A percentile compares a stretch with the other conserved stretches of the same genome.
These are phyloP conservation scores for Cyberlindnera mississippiensis DNA, from an alignment of 805 yeast genomes.

Conservation along the genomic window DNA sequence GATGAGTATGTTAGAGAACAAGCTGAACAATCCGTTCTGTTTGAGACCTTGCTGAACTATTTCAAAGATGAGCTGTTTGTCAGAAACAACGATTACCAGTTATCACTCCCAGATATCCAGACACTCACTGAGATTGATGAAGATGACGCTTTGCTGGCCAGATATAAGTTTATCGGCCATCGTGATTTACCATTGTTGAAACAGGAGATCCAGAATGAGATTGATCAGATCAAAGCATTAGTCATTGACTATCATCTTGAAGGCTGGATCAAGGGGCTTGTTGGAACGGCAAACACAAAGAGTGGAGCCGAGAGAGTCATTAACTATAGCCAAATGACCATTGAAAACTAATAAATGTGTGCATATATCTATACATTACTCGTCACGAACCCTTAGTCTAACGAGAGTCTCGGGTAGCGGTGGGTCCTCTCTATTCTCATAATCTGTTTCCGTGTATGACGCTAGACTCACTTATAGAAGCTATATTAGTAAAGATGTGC, in stretches of 20 bases:
- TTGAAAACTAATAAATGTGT: conserved; percentile 22
- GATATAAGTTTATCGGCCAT: conserved; percentile 24
- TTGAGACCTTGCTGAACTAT: conserved; percentile 37
- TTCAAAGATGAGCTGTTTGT: conserved; percentile 33
- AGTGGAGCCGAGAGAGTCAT: conserved; percentile 33
- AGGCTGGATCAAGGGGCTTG: conserved; percentile 30
- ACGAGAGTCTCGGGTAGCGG: conserved; percentile 68
- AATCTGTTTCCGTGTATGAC: conserved; percentile 35
- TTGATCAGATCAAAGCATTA: conserved; percentile 20
- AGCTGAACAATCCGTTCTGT: conserved; percentile 41
- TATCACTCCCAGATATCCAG: conserved; percentile 30
- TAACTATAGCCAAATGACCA: conserved; percentile 33
- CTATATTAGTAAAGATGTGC: conserved; percentile 12
- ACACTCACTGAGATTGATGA: conserved; percentile 13
- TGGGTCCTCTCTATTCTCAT: conserved; percentile 30
- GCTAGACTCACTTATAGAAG: conserved; percentile 33
- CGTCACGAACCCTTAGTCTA: conserved; percentile 44
- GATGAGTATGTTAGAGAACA: conserved; percentile 39
- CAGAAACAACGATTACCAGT: conserved; percentile 19
- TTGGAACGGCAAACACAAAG: conserved; percentile 35
- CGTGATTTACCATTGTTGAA: conserved; percentile 23
- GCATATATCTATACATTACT: neutral
- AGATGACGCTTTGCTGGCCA: conserved; percentile 18
- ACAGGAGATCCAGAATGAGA: conserved; percentile 22
- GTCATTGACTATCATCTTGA: conserved; percentile 20